Percentiles rank a stretch among this genome's conserved stretches.
Conservation (phyloP, 371 early-diverging fungal genomes). For the Edhazardia aedis region DNA sequence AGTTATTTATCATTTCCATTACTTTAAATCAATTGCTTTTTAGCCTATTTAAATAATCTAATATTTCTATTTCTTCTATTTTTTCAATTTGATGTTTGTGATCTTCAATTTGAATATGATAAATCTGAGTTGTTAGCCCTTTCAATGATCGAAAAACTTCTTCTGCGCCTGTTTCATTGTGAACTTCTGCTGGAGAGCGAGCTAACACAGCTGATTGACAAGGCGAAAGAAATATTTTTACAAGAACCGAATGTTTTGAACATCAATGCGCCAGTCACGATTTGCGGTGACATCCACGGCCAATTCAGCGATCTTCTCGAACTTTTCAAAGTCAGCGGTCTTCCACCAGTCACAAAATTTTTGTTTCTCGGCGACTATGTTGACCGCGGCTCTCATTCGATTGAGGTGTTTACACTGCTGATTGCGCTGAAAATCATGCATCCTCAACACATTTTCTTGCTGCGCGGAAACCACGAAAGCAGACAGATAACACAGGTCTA, state of each 20-base stretch:
- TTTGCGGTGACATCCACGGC: conserved; percentile 84
- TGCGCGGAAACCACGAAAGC: conserved; percentile 95
- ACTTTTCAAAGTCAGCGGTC: conserved; percentile 72
- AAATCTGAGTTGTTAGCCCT: too few relatives aligned
- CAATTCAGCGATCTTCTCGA: conserved; percentile 80
- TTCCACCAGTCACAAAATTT: conserved; percentile 69
- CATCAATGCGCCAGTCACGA: conserved; percentile 63
- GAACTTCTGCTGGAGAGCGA: conserved; percentile 49
- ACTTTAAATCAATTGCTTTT: too few relatives aligned
- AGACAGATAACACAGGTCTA: conserved; percentile 96
- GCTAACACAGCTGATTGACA: conserved; percentile 62
- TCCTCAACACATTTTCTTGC: conserved; percentile 73
- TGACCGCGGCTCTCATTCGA: conserved; percentile 92
- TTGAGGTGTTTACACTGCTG: conserved; percentile 84
- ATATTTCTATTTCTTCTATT: too few relatives aligned
- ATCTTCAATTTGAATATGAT: too few relatives aligned
- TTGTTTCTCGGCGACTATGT: conserved; percentile 95
- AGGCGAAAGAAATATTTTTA: conserved; percentile 60
- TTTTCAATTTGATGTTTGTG: too few relatives aligned
- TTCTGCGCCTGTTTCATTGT: neutral
- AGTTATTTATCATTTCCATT: too few relatives aligned
- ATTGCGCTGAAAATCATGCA: conserved; percentile 79
- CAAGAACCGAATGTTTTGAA: conserved; percentile 66
- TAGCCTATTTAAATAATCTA: too few relatives aligned
- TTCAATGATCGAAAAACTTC: neutral